A percentile compares a stretch with the other conserved stretches of the same genome.
Evolutionary conservation across 176 grass and related monocot genomes (phyloP).

Genomic region (Luzula sylvatica): DNA sequence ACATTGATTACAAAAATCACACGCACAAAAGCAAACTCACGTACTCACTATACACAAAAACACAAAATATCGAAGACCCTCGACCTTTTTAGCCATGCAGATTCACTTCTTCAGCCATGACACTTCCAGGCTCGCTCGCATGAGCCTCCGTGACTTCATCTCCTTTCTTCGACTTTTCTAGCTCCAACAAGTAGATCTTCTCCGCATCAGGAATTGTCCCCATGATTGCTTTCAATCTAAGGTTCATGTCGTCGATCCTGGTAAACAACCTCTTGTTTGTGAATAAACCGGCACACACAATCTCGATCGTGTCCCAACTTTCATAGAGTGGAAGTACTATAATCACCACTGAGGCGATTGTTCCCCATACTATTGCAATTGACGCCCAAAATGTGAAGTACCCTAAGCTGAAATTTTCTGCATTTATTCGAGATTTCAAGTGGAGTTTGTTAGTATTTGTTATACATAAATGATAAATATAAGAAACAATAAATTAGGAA

Average conservation of each 20-base stretch:
- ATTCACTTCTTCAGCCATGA: constrained; percentile 7
- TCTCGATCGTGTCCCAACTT: constrained; percentile 51
- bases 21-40: too few relatives aligned
- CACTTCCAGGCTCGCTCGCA: constrained; percentile 1
- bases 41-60: constrained; percentile 1
- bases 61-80: constrained; percentile 5
- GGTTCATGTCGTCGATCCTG: constrained; percentile 39
- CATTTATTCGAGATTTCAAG: not conserved
- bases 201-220: constrained; percentile 38
- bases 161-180: constrained; percentile 28
- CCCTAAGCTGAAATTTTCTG: constrained; percentile 42
- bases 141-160: constrained; percentile 16
- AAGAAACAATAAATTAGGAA: not conserved
- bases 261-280: constrained; percentile 39
- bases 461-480: not conserved
- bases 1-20: too few relatives aligned
- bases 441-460: not conserved
- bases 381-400: constrained; percentile 78
- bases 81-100: too few relatives aligned
- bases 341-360: constrained; percentile 41
- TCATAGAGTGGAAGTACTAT: constrained; percentile 51
- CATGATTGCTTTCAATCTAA: constrained; percentile 36
- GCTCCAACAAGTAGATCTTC: constrained; percentile 27
- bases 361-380: constrained; percentile 54
- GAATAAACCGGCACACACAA: constrained; percentile 49